Evolutionary conservation across 345 rosid species (phyloP).

Genomic region (Fremontodendron californicum): DNA sequence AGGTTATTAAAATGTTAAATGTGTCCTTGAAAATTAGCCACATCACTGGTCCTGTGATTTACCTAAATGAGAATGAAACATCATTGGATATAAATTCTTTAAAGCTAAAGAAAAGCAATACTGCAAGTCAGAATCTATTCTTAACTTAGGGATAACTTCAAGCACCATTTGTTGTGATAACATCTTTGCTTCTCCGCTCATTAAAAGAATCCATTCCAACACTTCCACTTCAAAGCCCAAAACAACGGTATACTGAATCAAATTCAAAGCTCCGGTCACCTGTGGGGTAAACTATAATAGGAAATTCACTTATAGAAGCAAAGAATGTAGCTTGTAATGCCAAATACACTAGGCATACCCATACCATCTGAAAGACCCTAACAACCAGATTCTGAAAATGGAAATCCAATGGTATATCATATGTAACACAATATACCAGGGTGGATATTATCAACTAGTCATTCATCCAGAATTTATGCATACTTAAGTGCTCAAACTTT

Average conservation of each 20-base stretch:
- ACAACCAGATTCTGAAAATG: not conserved
- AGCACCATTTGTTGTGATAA: not conserved
- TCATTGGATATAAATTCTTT: not conserved
- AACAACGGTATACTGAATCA: not conserved
- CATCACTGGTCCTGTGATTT: not conserved
- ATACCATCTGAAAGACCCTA: not conserved
- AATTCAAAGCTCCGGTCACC: not conserved
- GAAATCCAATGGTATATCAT: not conserved
- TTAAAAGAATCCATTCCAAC: not conserved
- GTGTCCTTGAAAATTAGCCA: not conserved
- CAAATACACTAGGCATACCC: not conserved
- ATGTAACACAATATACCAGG: not conserved
- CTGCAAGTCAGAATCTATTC: slow-evolving; percentile 3
- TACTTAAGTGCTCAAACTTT: not conserved
- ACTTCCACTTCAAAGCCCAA: not conserved
- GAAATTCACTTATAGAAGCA: not conserved
- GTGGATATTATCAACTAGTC: not conserved
- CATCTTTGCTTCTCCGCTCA: not conserved
- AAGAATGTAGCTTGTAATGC: not conserved
- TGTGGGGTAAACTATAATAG: not conserved
- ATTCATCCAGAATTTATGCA: not conserved
- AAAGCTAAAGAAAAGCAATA: not conserved
- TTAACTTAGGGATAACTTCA: not conserved
- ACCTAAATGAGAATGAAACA: not conserved
- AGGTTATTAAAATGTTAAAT: not conserved